Percentiles rank a stretch among this genome's conserved stretches.
Evolutionary conservation across 2,329 filamentous ascomycete genomes (phyloP).

Genomic region (Exutisphaerella laricina): DNA sequence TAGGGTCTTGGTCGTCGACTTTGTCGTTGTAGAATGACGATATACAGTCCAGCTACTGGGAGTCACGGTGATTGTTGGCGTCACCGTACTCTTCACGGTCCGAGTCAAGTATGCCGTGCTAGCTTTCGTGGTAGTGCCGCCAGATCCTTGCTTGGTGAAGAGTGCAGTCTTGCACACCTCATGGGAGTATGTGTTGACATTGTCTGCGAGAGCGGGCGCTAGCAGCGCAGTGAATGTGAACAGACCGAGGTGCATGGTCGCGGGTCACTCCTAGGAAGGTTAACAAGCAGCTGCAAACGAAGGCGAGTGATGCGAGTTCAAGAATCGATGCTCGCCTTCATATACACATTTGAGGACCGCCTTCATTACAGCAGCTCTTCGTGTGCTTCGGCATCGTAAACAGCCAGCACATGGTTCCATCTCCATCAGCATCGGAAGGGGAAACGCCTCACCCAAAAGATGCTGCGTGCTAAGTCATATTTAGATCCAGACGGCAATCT

Average conservation of each 20-base stretch:
- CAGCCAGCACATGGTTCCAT: too few species aligned
- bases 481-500: too few species aligned
- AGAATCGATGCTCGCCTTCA: too few species aligned
- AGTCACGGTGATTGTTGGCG: not conserved
- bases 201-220: not conserved
- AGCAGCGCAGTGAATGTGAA: not conserved
- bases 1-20: conserved; percentile 7
- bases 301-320: not conserved
- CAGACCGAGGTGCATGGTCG: conserved; percentile 6
- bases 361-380: too few species aligned
- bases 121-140: conserved; percentile 7
- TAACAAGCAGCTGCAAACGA: not conserved
- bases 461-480: too few species aligned
- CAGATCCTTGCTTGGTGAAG: conserved; percentile 1
- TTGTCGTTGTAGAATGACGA: not conserved
- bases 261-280: too few species aligned
- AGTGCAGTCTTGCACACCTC: conserved; percentile 5
- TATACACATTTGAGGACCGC: too few species aligned
- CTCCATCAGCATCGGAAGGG: too few species aligned
- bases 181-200: conserved; percentile 4
- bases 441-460: too few species aligned
- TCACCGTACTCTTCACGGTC: conserved; percentile 2
- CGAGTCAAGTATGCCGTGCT: conserved; percentile 2
- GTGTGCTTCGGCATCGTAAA: too few species aligned
- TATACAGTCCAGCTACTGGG: not conserved